Evolutionary conservation across 1,284 basidiomycete genomes (phyloP).

Genomic region (Pyrrhoderma lamaoense): DNA sequence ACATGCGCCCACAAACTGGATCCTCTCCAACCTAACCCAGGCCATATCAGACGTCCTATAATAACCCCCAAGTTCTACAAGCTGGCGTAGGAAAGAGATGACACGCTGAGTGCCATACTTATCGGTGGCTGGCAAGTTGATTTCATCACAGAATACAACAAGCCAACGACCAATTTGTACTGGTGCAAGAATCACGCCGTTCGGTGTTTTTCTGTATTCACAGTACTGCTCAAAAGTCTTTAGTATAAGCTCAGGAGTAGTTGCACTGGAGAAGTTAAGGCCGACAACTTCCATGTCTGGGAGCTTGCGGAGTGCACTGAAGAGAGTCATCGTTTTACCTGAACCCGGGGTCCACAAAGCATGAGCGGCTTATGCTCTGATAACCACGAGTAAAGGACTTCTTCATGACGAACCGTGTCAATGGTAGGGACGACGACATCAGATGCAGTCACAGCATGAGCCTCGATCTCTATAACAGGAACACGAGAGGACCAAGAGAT

Average conservation of each 20-base stretch:
- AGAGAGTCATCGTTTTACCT: constrained; percentile 99
- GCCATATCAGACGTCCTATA: constrained; percentile 94
- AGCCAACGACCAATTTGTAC: constrained; percentile 96
- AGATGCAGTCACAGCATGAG: constrained; percentile 89
- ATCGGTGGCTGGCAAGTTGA: constrained; percentile 95
- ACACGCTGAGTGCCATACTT: constrained; percentile 99
- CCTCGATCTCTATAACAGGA: constrained; percentile 94
- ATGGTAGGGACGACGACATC: constrained; percentile 98
- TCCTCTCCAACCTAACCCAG: constrained; percentile 96
- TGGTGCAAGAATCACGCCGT: constrained; percentile 91
- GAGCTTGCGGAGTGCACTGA: constrained; percentile 94
- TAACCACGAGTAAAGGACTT: constrained; percentile 97
- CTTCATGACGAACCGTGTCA: constrained; percentile 98
- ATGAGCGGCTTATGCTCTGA: constrained; percentile 98
- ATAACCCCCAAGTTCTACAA: constrained; percentile 93
- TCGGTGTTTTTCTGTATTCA: constrained; percentile 97
- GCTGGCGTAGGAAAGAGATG: constrained; percentile 96
- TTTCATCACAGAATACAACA: constrained; percentile 99
- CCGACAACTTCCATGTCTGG: constrained; percentile 99
- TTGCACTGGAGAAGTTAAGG: constrained; percentile 98
- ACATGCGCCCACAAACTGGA: constrained; percentile 99
- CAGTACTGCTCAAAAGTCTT: constrained; percentile 99
- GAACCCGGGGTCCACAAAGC: constrained; percentile 99
- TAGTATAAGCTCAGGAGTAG: constrained; percentile 94
- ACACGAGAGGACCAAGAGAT: constrained; percentile 87